phyloP scores from a whole-genome alignment of 192 early-diverging fungal genomes.

The Phlyctochytrium planicorne region DNA sequence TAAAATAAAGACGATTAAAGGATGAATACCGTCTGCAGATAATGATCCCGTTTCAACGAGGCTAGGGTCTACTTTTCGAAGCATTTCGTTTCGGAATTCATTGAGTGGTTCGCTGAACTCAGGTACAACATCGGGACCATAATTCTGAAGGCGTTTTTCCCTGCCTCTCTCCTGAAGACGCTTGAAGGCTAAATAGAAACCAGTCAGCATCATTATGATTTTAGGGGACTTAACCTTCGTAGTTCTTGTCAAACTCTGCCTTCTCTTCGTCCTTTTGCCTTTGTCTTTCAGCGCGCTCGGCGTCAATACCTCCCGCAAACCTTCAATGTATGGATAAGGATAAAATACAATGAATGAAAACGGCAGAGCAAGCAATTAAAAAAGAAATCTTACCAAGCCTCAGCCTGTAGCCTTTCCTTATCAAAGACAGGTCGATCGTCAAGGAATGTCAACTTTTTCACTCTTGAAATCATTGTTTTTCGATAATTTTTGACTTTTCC shows the following conservation, averaged over 20 bases:
- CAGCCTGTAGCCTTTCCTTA: constrained; percentile 49
- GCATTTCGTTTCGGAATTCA: constrained; percentile 42
- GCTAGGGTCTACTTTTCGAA: constrained; percentile 34
- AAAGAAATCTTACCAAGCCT: constrained; percentile 48
- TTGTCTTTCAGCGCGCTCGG: constrained; percentile 48
- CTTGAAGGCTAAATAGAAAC: constrained; percentile 34
- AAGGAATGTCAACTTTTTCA: constrained; percentile 50
- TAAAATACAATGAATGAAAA: constrained; percentile 10
- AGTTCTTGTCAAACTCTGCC: constrained; percentile 50
- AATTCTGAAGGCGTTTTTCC: constrained; percentile 32
- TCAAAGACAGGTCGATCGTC: constrained; percentile 65
- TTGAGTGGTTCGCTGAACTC: constrained; percentile 26
- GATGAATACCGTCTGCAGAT: no score
- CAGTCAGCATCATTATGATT: constrained; percentile 2
- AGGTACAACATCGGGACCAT: constrained; percentile 37
- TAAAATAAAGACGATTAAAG: no score
- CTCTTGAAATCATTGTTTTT: constrained; percentile 40
- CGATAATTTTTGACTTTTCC: constrained; percentile 56
- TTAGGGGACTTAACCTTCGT: constrained; percentile 42
- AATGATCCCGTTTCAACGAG: no score
- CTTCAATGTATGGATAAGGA: constrained; percentile 13
- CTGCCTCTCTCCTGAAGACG: constrained; percentile 42
- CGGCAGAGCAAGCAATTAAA: not conserved
- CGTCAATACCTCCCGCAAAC: constrained; percentile 44
- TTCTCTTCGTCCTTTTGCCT: constrained; percentile 48